phyloP scores from a whole-genome alignment of 1,284 basidiomycete species.

The Ganoderma boninense region DNA sequence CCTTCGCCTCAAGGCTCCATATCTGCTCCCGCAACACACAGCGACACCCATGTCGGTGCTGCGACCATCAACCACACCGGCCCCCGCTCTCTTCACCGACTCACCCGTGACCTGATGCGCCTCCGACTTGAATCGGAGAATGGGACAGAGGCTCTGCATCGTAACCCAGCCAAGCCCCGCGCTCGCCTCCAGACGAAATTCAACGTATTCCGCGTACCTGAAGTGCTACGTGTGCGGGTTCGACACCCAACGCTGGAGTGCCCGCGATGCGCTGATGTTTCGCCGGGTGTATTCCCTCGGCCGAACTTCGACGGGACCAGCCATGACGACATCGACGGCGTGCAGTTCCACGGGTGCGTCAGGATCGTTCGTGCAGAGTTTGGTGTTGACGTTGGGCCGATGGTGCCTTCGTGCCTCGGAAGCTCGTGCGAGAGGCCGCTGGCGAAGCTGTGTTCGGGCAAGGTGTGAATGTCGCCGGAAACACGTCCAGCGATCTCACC shows the following conservation, averaged over 20 bases:
- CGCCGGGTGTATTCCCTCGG: not conserved
- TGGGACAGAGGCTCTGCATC: conserved; percentile 4
- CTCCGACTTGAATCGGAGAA: conserved; percentile 10
- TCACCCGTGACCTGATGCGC: conserved; percentile 4
- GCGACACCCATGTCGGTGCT: conserved; percentile 2
- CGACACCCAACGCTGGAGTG: too few relatives aligned
- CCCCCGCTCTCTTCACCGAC: not conserved
- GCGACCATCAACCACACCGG: not conserved
- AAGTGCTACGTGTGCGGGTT: conserved; percentile 6
- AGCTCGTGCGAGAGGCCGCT: not conserved
- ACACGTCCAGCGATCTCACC: conserved; percentile 3
- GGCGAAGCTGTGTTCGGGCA: not conserved
- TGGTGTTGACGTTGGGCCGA: conserved; percentile 1
- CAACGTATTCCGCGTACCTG: conserved; percentile 6
- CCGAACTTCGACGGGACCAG: not conserved
- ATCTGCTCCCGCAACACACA: not conserved
- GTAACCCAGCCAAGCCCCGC: not conserved
- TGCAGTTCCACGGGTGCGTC: not conserved
- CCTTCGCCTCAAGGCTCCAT: conserved; percentile 6
- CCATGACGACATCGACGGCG: not conserved
- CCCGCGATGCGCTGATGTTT: not conserved
- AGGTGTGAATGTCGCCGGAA: not conserved
- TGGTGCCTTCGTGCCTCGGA: conserved; percentile 3
- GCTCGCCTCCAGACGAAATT: not conserved
- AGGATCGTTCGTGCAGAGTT: not conserved